Evolutionary conservation across 164 flowering plant genomes (phyloP), one percentile per base, ranked within the genome.

Genomic region (Magnolia officinalis): DNA sequence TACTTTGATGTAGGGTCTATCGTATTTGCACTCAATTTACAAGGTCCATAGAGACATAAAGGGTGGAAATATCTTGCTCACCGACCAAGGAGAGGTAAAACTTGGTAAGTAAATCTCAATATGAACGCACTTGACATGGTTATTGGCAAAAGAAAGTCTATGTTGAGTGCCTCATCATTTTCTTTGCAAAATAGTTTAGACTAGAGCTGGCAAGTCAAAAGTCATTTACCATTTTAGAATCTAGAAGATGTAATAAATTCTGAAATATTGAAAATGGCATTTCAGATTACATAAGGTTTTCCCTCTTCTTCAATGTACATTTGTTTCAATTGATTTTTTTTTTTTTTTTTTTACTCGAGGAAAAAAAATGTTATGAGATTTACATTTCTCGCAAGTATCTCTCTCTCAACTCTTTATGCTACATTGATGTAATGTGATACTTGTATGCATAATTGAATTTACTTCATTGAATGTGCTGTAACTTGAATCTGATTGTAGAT

Each of bases 11-110:
- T 72, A 96, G 99, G 99, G 99, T 75, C 85, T 96, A 31, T 88
- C 95, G 9, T 96, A 96, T 83, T 84, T 96, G 91, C 99, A 96
- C 82, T 94, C 98, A 71, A 96, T 96, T 81, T 96, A 93, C 89
- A 96, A 96, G 87, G 99, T 96, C 72, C 99, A 96, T 79, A 89
- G 99, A 89, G 99, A 96, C 80, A 93, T 96, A 55, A 96, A 96
- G 83, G 98, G 99, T 79, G 99, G 99, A 69, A 96, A 96, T 83
- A 94, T 96, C 74, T 84, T 94, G 86, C 90, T 96, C 79, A 96
- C 99, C 45, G 98, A 96, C 70, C 99, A 94, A 89, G 99, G 99
- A 75, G 98, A 96, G 84, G 99, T 96, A 76, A 96, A 94, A 85
- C 85, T 96, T 84, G 99, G 99, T 96, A 80, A 85, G 98, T 76